phyloP scores from a whole-genome alignment of 1,139 yeast genomes.

The Hansenula lynferdii region DNA sequence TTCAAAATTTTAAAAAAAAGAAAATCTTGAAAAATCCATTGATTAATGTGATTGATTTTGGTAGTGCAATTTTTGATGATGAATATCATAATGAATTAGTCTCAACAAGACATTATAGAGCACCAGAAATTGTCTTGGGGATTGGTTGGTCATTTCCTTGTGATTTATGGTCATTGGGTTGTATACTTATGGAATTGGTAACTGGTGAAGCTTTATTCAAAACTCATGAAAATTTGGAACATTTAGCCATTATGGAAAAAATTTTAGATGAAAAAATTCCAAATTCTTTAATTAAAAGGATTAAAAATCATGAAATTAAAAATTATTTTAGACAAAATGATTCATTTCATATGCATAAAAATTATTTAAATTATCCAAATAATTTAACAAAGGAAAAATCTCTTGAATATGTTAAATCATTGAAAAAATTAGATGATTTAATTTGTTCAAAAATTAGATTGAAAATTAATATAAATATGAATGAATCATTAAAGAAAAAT shows the following conservation, averaged over 20 bases:
- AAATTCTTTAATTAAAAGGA: constrained; percentile 12
- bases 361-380: constrained; percentile 29
- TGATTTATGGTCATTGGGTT: constrained; percentile 96
- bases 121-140: constrained; percentile 94
- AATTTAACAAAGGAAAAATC: constrained; percentile 42
- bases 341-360: constrained; percentile 2
- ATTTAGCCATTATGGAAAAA: constrained; percentile 91
- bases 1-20: constrained; percentile 26
- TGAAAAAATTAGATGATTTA: constrained; percentile 45
- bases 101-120: constrained; percentile 93
- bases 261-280: constrained; percentile 41
- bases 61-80: constrained; percentile 89
- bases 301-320: constrained; percentile 9
- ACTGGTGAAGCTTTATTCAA: constrained; percentile 96
- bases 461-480: constrained; percentile 27
- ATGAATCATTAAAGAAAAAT: constrained; percentile 36
- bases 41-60: constrained; percentile 91
- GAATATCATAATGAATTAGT: constrained; percentile 93
- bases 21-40: constrained; percentile 68
- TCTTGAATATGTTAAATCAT: constrained; percentile 45
- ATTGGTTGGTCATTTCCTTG: constrained; percentile 91
- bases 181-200: constrained; percentile 84
- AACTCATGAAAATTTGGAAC: constrained; percentile 93
- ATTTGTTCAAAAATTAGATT: constrained; percentile 30
- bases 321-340: constrained; percentile 11